Percentiles rank a stretch among this genome's conserved stretches.
These are phyloP conservation scores for Fusarium sp. DNA, from an alignment of 2,329 filamentous ascomycete genomes.

Conservation along the genomic window DNA sequence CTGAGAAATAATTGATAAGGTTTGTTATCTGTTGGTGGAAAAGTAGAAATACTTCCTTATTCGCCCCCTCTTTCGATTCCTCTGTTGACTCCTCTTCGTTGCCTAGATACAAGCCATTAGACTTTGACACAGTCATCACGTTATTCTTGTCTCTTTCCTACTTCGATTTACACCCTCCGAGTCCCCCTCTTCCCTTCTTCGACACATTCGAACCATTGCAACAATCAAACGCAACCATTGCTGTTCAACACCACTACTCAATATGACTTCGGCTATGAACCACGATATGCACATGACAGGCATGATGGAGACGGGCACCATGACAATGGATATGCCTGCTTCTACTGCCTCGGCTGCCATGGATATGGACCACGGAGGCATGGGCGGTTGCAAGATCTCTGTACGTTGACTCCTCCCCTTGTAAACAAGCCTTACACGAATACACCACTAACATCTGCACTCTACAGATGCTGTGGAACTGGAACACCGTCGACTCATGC, in stretches of 20 bases:
- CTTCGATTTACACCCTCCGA: not conserved
- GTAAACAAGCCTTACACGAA: not conserved
- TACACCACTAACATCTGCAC: not conserved
- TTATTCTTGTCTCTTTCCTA: not conserved
- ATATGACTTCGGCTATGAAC: slow-evolving; percentile 12
- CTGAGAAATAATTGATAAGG: not conserved
- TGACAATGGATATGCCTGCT: slow-evolving; percentile 42
- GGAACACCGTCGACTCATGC: slow-evolving; percentile 76
- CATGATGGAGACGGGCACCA: slow-evolving; percentile 22
- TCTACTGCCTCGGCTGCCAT: slow-evolving; percentile 29
- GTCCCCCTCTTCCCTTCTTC: not conserved
- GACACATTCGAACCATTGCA: not conserved
- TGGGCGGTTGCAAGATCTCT: slow-evolving; percentile 55
- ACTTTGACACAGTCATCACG: slow-evolving; percentile 3
- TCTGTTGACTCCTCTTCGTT: not conserved
- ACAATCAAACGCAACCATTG: not conserved
- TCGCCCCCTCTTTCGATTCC: not conserved
- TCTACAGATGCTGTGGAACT: slow-evolving; percentile 82
- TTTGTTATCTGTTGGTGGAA: not conserved
- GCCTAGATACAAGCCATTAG: not conserved
- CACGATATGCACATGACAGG: slow-evolving; percentile 33
- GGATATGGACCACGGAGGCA: slow-evolving; percentile 31
- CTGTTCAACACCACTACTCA: not conserved
- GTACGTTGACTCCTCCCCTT: slow-evolving; percentile 44
- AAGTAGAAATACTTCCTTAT: slow-evolving; percentile 19